Evolutionary conservation across 108 stramenopile species (phyloP).

Genomic region (Ochromonas danica): DNA sequence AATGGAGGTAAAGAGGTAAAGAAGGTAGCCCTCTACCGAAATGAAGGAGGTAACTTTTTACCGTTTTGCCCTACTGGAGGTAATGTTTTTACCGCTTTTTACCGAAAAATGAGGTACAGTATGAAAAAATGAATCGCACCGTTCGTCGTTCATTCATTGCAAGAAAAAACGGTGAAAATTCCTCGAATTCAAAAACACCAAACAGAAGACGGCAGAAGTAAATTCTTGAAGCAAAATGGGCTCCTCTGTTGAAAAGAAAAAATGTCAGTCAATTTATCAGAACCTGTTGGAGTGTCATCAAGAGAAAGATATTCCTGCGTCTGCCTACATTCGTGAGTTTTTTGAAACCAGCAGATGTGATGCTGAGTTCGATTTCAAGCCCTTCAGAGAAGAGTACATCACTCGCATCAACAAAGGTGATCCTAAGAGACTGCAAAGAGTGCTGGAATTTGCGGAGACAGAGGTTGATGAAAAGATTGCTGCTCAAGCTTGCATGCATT

Average conservation of each 20-base stretch:
- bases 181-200: too few relatives aligned
- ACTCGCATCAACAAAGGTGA: conserved; percentile 8
- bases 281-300: conserved; percentile 17
- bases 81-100: too few relatives aligned
- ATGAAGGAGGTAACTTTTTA: too few relatives aligned
- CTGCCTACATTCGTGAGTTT: conserved; percentile 22
- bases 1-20: too few relatives aligned
- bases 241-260: not conserved
- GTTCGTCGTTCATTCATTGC: too few relatives aligned
- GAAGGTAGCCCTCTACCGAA: too few relatives aligned
- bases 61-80: too few relatives aligned
- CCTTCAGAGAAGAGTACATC: not conserved
- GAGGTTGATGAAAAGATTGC: conserved; percentile 20
- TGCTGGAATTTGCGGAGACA: not conserved
- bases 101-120: not conserved
- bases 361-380: not conserved
- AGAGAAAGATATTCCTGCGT: conserved; percentile 3
- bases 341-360: conserved; percentile 11
- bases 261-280: conserved; percentile 33
- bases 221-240: too few relatives aligned
- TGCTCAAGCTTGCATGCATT: conserved; percentile 21
- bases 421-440: not conserved
- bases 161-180: too few relatives aligned
- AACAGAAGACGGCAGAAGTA: too few relatives aligned
- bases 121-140: not conserved